Percentiles rank a stretch among this genome's conserved stretches.
These are phyloP conservation scores for Tremella fuciformis DNA, from an alignment of 768 basidiomycete genomes.

Conservation along the genomic window DNA sequence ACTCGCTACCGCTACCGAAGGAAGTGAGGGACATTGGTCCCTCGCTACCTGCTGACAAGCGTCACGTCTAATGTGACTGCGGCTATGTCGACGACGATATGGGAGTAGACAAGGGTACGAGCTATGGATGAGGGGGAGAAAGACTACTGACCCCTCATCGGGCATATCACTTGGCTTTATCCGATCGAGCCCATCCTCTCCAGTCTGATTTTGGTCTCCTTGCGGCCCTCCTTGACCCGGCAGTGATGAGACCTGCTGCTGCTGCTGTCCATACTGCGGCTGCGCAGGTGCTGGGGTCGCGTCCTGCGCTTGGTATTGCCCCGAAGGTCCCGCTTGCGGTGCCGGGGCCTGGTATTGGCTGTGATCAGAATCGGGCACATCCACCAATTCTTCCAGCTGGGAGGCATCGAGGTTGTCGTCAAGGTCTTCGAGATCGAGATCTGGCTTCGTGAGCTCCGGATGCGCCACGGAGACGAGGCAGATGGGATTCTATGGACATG, in stretches of 20 bases:
- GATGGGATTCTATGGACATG: neutral
- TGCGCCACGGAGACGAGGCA: no score
- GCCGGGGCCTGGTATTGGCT: conserved; percentile 52
- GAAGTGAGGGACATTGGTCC: neutral
- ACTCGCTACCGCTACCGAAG: conserved; percentile 1
- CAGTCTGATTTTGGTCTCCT: neutral
- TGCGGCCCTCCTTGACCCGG: conserved; percentile 11
- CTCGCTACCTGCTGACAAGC: neutral
- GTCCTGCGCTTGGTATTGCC: conserved; percentile 7
- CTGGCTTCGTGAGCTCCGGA: conserved; percentile 5
- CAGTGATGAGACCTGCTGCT: neutral
- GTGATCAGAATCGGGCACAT: conserved; percentile 54
- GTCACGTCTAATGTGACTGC: conserved; percentile 1
- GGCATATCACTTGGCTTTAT: conserved; percentile 73
- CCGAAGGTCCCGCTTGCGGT: conserved; percentile 1
- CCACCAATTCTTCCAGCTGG: conserved; percentile 51
- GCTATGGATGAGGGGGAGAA: conserved; percentile 47
- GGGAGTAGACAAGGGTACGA: conserved; percentile 1
- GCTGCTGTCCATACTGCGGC: conserved; percentile 14
- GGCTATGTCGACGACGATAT: conserved; percentile 8
- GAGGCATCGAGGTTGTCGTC: conserved; percentile 29
- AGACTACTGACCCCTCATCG: conserved; percentile 89
- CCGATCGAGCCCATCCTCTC: conserved; percentile 22
- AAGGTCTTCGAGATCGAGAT: conserved; percentile 41
- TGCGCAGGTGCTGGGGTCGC: no score